phyloP scores from a whole-genome alignment of 371 early-diverging fungal genomes.

The Mucor saturninus region DNA sequence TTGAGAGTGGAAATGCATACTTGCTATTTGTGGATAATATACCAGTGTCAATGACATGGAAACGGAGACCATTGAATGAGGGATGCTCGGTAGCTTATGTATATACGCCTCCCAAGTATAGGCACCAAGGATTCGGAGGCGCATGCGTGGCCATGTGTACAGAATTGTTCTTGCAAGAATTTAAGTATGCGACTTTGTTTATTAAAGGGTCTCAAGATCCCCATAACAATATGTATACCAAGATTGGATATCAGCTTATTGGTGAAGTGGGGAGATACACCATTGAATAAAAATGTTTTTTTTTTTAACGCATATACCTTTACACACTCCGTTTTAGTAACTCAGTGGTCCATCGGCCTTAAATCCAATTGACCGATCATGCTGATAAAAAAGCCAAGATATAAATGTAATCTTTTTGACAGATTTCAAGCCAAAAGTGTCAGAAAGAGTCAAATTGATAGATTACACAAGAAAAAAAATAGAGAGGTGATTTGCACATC shows the following conservation, averaged over 20 bases:
- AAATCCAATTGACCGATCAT: constrained; percentile 6
- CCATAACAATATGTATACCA: constrained; percentile 16
- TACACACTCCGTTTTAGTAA: neutral
- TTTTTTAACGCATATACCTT: neutral
- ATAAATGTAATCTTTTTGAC: neutral
- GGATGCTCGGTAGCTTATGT: constrained; percentile 22
- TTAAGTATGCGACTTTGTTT: constrained; percentile 19
- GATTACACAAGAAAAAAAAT: neutral
- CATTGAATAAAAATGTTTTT: neutral
- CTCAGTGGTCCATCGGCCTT: constrained; percentile 2
- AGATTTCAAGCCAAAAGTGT: neutral
- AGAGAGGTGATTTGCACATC: neutral
- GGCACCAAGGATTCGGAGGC: constrained; percentile 17
- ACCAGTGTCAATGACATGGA: constrained; percentile 29
- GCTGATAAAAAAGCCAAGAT: neutral
- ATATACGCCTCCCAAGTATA: constrained; percentile 13
- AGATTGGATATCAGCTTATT: constrained; percentile 7
- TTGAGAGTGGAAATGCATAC: neutral
- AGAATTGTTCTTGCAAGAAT: constrained; percentile 14
- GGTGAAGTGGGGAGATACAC: constrained; percentile 8
- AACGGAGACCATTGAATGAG: constrained; percentile 15
- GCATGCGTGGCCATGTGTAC: constrained; percentile 13
- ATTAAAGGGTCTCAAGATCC: neutral
- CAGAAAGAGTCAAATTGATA: neutral
- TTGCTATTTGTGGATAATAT: neutral